phyloP scores from a whole-genome alignment of 2,329 filamentous ascomycete genomes.

The Albifimbria verrucaria region DNA sequence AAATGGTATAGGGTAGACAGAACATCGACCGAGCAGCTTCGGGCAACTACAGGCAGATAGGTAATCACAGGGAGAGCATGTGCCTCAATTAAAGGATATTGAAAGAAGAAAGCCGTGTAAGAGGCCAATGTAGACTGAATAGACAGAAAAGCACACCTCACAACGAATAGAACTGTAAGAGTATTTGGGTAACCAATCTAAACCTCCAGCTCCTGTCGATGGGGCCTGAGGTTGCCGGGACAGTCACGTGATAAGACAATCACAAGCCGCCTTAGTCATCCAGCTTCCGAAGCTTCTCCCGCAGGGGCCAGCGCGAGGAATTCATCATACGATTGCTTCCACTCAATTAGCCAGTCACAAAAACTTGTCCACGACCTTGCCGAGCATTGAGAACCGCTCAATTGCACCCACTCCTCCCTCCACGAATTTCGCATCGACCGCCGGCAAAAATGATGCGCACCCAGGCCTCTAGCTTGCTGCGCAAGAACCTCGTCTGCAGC shows the following conservation, averaged over 20 bases:
- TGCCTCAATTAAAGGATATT: too few relatives aligned
- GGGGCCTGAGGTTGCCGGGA: too few relatives aligned
- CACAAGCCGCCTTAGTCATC: constrained; percentile 14
- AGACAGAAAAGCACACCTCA: too few relatives aligned
- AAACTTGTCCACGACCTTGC: constrained; percentile 16
- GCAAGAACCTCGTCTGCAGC: constrained; percentile 44
- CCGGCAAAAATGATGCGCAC: constrained; percentile 51
- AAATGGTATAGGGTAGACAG: too few relatives aligned
- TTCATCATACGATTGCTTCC: constrained; percentile 26
- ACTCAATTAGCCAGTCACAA: constrained; percentile 18
- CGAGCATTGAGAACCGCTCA: constrained; percentile 21
- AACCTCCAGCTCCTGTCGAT: too few relatives aligned
- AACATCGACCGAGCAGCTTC: too few relatives aligned
- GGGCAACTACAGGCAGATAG: too few relatives aligned
- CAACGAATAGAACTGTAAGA: too few relatives aligned
- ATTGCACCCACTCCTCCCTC: constrained; percentile 26
- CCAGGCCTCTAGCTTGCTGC: constrained; percentile 50
- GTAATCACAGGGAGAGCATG: too few relatives aligned
- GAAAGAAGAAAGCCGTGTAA: too few relatives aligned
- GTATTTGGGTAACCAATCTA: too few relatives aligned
- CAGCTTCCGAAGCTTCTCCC: constrained; percentile 19
- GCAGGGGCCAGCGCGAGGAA: constrained; percentile 7
- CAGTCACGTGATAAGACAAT: constrained; percentile 12
- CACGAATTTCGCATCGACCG: constrained; percentile 12
- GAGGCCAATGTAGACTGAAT: too few relatives aligned